Conservation (phyloP, 257 asterid genomes). For the Nicotiana attenuata region DNA sequence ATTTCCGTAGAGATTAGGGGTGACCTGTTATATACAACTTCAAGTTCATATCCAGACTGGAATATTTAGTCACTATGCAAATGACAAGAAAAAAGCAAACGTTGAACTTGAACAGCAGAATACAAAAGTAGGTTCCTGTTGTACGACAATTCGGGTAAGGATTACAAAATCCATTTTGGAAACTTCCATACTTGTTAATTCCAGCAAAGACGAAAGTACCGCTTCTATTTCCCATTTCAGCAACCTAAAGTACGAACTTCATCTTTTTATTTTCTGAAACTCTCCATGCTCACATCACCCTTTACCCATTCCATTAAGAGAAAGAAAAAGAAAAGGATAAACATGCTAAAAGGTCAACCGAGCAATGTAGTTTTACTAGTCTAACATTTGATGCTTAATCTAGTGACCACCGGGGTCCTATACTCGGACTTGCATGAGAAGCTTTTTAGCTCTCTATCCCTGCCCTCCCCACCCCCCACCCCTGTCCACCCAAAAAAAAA, state of each 20-base stretch:
- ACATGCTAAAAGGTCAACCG: not conserved
- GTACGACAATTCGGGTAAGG: not conserved
- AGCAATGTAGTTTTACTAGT: not conserved
- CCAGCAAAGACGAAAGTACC: not conserved
- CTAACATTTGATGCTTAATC: not conserved
- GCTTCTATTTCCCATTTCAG: not conserved
- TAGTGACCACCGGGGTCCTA: not conserved
- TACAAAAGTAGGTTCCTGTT: not conserved
- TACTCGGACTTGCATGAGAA: not conserved
- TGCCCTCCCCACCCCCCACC: not conserved
- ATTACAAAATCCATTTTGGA: not conserved
- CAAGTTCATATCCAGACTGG: not conserved
- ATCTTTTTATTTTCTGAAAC: not conserved
- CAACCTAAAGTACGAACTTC: not conserved
- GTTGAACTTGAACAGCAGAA: not conserved
- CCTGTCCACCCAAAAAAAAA: not conserved
- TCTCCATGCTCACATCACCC: not conserved
- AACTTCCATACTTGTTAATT: not conserved
- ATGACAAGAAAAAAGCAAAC: not conserved
- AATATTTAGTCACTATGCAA: not conserved
- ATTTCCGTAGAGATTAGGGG: conserved; percentile 96
- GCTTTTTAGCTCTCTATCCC: not conserved
- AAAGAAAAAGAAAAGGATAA: not conserved
- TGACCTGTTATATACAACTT: conserved; percentile 50
- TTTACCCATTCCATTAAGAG: not conserved